Base-by-base conservation (phyloP, 2,329 filamentous ascomycete species). In the Sclerotinia minor region DNA sequence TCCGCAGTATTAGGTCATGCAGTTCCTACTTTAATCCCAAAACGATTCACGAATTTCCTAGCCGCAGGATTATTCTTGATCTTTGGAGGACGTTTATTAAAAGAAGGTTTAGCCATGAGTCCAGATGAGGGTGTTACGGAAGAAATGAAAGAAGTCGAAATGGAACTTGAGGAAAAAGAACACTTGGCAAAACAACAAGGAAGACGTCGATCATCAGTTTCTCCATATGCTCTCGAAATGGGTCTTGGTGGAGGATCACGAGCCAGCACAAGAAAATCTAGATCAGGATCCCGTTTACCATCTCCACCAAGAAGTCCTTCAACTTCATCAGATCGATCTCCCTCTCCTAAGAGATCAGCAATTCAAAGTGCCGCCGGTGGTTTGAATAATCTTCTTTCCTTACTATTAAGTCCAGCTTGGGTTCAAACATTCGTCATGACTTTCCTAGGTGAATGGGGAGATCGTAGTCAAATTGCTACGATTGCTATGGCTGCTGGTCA, bases 381-480 rank as follows among this genome's bases (percentile, higher is more conserved):
- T 1, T 81, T 97, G 32, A 88, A 89, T 78, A 99, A 99, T 75
- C 86, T 99, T 5, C 87, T 93, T 71, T 93, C 92, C 15, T 83
- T 99, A 8, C 85, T 99, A 5, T 84, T 99, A 50, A 97, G 92
- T 79, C 95, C 95, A 1, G 95, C 94, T 0, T 99, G 95, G 95
- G 95, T 99, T 19, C 94, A 98, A 80, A 99, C 95, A 0, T 99
- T 99, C 77, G 87, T 96, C 74, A 99, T 99, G 95, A 99, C 95
- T 2, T 99, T 99, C 81, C 81, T 99, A 41, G 95, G 95, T 52
- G 95, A 99, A 79, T 99, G 95, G 95, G 95, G 95, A 68, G 95
- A 99, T 76, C 88, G 95, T 73, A 96, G 92, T 78, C 95, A 99
- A 81, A 98, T 99, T 75, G 95, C 95, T 29, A 99, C 95, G 0